Evolutionary conservation across 2,329 filamentous ascomycete genomes (phyloP).

Genomic region (Cercospora zeae-maydis): DNA sequence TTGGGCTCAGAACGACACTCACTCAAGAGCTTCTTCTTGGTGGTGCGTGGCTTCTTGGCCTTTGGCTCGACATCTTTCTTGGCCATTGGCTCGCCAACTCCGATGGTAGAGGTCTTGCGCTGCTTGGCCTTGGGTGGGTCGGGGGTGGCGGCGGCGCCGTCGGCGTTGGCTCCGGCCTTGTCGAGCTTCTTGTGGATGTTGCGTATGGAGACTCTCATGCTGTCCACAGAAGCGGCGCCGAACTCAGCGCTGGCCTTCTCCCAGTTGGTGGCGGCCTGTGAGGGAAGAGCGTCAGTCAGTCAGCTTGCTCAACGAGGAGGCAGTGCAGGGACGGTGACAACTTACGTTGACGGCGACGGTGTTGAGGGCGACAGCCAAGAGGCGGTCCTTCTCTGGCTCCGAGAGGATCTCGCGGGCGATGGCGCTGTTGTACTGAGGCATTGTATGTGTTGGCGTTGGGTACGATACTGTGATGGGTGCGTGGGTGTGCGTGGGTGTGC

Average conservation of each 20-base stretch:
- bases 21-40: background rate
- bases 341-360: conserved; percentile 19
- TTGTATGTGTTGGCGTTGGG: conserved; percentile 1
- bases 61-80: conserved; percentile 31
- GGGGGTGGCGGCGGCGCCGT: conserved; percentile 3
- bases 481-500: background rate
- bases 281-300: conserved; percentile 6
- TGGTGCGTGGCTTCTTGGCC: conserved; percentile 24
- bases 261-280: conserved; percentile 31
- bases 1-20: background rate
- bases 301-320: background rate
- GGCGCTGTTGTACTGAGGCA: conserved; percentile 30
- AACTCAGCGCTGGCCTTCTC: conserved; percentile 29
- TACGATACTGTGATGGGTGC: background rate
- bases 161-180: conserved; percentile 18
- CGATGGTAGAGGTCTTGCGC: conserved; percentile 26
- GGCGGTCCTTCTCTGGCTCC: conserved; percentile 33
- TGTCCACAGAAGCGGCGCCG: conserved; percentile 26
- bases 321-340: background rate
- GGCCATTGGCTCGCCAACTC: conserved; percentile 36
- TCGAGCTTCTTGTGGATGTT: conserved; percentile 32
- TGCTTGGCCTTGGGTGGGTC: conserved; percentile 26
- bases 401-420: conserved; percentile 26
- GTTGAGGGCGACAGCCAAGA: conserved; percentile 30
- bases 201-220: conserved; percentile 26